Evolutionary conservation across 805 yeast genomes (phyloP), one percentile per base, ranked within the genome.

Genomic region (Wickerhamiella occidentalis): DNA sequence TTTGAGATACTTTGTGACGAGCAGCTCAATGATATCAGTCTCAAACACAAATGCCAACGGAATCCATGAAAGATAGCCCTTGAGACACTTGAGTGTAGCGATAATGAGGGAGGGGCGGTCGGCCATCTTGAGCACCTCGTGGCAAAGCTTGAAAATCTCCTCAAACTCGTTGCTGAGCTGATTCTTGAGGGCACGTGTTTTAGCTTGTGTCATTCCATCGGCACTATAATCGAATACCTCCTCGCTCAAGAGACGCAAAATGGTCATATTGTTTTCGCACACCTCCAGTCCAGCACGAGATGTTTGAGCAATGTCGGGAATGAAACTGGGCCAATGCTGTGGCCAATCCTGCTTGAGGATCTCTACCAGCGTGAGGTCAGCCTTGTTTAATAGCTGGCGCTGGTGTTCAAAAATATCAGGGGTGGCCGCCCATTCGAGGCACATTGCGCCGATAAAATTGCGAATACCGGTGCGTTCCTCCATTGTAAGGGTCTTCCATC

Each of bases 311-410:
- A 92, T 77, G 64, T 92, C 98, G 15, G 96, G 95, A 46, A 92
- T 83, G 61, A 92, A 92, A 59, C 82, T 84, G 17, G 97, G 97
- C 99, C 99, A 92, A 64, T 88, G 84, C 58, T 81, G 85, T 29
- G 99, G 99, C 99, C 99, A 92, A 64, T 92, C 99, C 68, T 92
- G 97, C 62, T 92, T 92, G 61, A 92, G 77, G 47, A 92, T 81
- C 61, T 88, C 94, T 33, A 92, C 98, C 60, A 92, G 72, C 13
- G 97, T 90, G 61, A 92, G 74, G 68, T 92, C 95, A 59, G 88
- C 87, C 66, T 92, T 92, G 70, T 83, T 85, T 62, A 92, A 85
- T 61, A 92, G 73, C 18, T 96, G 80, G 60, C 80, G 81, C 62
- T 86, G 86, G 38, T 75, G 67, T 45, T 73, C 74, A 61, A 88